Conservation (phyloP, 2,329 filamentous ascomycete genomes). For the Colletotrichum sp. region DNA sequence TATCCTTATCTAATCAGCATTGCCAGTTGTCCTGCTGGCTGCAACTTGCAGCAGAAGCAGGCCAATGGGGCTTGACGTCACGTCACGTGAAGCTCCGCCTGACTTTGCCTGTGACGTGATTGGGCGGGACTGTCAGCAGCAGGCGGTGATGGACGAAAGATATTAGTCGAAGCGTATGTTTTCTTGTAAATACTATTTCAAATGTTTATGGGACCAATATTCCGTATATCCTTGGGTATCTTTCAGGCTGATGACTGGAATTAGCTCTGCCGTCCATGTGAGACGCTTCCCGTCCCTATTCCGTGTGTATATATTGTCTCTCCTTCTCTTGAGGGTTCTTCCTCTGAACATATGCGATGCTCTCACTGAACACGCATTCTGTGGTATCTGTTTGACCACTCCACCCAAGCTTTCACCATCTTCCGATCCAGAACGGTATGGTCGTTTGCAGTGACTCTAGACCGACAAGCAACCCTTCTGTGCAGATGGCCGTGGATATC, state of each 20-base stretch:
- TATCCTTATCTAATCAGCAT: constrained; percentile 5
- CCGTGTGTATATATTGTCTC: neutral
- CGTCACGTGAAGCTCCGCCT: constrained; percentile 10
- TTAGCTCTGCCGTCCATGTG: neutral
- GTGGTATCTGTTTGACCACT: rapidly evolving
- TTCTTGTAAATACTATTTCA: neutral
- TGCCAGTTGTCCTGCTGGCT: neutral
- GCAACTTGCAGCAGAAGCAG: neutral
- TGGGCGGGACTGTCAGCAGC: neutral
- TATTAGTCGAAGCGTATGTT: neutral
- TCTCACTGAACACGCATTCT: neutral
- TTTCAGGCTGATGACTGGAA: neutral
- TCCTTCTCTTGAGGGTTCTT: neutral
- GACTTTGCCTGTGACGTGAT: neutral
- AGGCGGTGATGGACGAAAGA: neutral
- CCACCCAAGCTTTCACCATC: too few species aligned
- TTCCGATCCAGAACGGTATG: too few species aligned
- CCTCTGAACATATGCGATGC: neutral
- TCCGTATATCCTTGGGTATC: constrained; percentile 5
- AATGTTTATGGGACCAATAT: neutral
- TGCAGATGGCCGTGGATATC: neutral
- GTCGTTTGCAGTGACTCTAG: rapidly evolving
- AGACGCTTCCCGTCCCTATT: neutral
- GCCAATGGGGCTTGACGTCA: constrained; percentile 19
- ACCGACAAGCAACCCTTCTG: neutral